Evolutionary conservation across 2,329 filamentous ascomycete genomes (phyloP), one percentile per base, ranked within the genome.

Genomic region (Aspergillus pseudoviridinutans): DNA sequence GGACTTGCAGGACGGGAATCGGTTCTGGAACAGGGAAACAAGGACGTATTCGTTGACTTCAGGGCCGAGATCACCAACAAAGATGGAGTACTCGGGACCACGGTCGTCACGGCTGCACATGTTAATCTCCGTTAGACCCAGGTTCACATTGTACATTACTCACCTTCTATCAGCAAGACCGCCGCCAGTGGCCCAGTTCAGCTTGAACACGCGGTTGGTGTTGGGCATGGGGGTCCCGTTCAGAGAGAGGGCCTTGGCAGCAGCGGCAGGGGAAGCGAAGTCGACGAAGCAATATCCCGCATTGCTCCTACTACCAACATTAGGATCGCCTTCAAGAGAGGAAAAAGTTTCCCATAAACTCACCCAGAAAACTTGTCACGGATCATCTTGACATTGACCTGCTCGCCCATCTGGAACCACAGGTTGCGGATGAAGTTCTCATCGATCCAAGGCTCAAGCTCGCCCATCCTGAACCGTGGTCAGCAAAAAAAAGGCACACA

Each of bases 281-380:
- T 97, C 94, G 68, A 97, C 92, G 76, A 99, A 99, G 80, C 93
- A 99, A 80, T 99, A 99, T 60, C 94, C 94, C 63, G 94, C 94
- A 75, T 97, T 99, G 69, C 91, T 96, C 72, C 80, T 80, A 74
- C 62, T 71, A 74, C 69, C 69, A 73, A 71, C 71, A 77, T 75
- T 77, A 75, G 71, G 69, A 71, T 68, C 63, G 60, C 59, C 56
- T 64, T 64, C 61, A 35, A 47, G 38, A 53, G 25, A 28, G 52
- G 25, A 52, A 38, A 28, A 25, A 44, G 14, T 62, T 54, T 54
- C 57, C 50, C 54, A 51, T 55, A 54, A 68, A 71, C 83, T 78
- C 83, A 96, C 92, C 93, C 94, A 73, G 93, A 97, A 77, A 96
- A 96, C 79, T 97, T 97, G 81, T 99, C 94, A 65, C 94, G 91